phyloP scores from a whole-genome alignment of 2,329 filamentous ascomycete genomes.

The Penicillium hordei region DNA sequence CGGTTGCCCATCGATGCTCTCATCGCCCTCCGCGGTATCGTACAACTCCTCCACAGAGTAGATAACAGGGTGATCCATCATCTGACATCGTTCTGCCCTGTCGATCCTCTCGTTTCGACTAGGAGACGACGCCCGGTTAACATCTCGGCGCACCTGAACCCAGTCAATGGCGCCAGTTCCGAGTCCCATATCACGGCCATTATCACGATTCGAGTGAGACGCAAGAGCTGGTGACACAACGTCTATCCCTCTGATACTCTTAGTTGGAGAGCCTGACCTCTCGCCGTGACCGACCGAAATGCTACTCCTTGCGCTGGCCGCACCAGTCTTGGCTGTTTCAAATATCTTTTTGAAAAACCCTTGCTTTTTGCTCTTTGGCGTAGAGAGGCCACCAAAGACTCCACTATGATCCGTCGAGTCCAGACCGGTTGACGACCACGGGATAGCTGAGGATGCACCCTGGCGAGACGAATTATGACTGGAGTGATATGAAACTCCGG shows the following conservation, averaged over 20 bases:
- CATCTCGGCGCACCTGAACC: conserved; percentile 95
- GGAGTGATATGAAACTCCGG: conserved; percentile 84
- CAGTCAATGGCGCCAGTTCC: conserved; percentile 67
- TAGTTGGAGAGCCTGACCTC: conserved; percentile 49
- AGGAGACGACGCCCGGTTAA: conserved; percentile 91
- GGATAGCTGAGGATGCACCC: conserved; percentile 64
- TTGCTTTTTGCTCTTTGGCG: conserved; percentile 75
- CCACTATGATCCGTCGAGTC: conserved; percentile 63
- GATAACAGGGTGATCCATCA: conserved; percentile 87
- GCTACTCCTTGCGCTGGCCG: conserved; percentile 82
- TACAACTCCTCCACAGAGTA: conserved; percentile 87
- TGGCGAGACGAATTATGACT: conserved; percentile 68
- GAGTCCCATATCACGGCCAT: conserved; percentile 70
- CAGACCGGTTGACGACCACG: conserved; percentile 49
- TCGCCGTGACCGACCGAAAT: conserved; percentile 62
- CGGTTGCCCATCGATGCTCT: conserved; percentile 79
- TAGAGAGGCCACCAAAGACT: conserved; percentile 72
- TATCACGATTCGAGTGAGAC: conserved; percentile 45
- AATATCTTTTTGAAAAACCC: conserved; percentile 96
- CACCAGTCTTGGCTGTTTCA: conserved; percentile 89
- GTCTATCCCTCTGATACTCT: conserved; percentile 46
- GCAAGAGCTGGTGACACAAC: conserved; percentile 45
- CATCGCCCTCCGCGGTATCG: conserved; percentile 82
- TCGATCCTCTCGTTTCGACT: conserved; percentile 86
- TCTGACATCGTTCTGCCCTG: conserved; percentile 82